phyloP scores from a whole-genome alignment of 2,329 filamentous ascomycete genomes.

The Apiospora pterosperma region DNA sequence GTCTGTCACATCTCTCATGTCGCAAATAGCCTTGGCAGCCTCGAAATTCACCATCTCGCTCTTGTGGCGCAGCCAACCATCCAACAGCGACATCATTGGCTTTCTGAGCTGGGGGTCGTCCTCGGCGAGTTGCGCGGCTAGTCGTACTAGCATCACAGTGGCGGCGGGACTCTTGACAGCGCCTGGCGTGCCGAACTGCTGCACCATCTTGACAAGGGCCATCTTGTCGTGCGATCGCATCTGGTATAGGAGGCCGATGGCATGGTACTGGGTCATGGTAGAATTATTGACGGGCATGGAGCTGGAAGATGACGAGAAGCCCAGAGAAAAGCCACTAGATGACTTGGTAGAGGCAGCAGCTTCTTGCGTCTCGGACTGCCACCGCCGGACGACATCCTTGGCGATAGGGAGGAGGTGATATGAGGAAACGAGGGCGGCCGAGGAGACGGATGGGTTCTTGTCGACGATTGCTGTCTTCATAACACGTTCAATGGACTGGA shows the following conservation, averaged over 20 bases:
- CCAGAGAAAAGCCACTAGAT: conserved; percentile 83
- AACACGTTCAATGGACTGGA: conserved; percentile 95
- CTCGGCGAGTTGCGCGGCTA: conserved; percentile 90
- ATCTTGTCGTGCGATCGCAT: conserved; percentile 97
- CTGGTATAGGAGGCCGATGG: conserved; percentile 94
- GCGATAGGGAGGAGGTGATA: conserved; percentile 97
- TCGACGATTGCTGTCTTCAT: conserved; percentile 99
- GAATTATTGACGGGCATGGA: conserved; percentile 84
- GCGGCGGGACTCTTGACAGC: conserved; percentile 94
- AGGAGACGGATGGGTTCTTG: conserved; percentile 96
- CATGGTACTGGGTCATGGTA: conserved; percentile 98
- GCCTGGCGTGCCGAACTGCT: conserved; percentile 90
- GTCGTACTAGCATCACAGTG: conserved; percentile 84
- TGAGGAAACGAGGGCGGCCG: conserved; percentile 90
- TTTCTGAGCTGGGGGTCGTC: conserved; percentile 86
- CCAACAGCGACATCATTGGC: conserved; percentile 95
- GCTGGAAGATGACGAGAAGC: conserved; percentile 78
- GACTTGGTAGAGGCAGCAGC: conserved; percentile 89
- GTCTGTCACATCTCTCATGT: conserved; percentile 90
- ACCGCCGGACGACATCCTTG: conserved; percentile 90
- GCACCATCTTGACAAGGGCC: conserved; percentile 99
- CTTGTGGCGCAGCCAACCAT: conserved; percentile 97
- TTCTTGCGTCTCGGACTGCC: conserved; percentile 98
- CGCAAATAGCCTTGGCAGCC: conserved; percentile 95
- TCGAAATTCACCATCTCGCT: conserved; percentile 99